Evolutionary conservation across 768 basidiomycete species (phyloP).

Genomic region (Pleurotus citrinopileatus): DNA sequence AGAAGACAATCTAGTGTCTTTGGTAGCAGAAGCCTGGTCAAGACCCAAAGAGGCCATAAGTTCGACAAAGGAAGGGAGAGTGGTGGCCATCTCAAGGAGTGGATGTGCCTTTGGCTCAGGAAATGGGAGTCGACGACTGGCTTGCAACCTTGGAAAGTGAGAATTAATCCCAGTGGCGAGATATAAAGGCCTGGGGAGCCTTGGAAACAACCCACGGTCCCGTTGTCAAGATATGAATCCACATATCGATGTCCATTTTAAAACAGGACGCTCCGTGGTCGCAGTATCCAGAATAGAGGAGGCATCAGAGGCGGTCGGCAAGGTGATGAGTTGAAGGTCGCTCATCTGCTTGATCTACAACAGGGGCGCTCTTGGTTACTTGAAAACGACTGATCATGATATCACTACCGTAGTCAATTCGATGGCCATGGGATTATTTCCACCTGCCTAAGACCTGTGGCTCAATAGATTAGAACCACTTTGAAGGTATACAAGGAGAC

Average conservation of each 20-base stretch:
- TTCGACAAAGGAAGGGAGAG: conserved; percentile 85
- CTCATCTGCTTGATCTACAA: conserved; percentile 9
- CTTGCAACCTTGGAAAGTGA: conserved; percentile 17
- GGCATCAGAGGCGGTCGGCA: conserved; percentile 57
- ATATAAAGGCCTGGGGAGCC: conserved; percentile 24
- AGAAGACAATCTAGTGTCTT: conserved; percentile 28
- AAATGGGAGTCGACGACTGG: conserved; percentile 15
- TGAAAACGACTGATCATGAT: neutral
- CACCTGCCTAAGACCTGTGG: neutral
- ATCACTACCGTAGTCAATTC: neutral
- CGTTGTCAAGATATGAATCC: conserved; percentile 47
- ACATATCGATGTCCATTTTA: conserved; percentile 31
- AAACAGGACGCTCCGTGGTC: conserved; percentile 33
- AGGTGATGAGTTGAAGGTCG: conserved; percentile 39
- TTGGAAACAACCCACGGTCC: conserved; percentile 57
- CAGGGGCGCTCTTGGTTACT: conserved; percentile 11
- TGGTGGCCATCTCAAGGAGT: conserved; percentile 45
- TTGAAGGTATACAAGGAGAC: too few relatives aligned
- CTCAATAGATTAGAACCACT: too few relatives aligned
- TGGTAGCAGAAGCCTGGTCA: conserved; percentile 41
- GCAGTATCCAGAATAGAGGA: conserved; percentile 37
- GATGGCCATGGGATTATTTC: conserved; percentile 7
- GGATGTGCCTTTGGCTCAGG: conserved; percentile 2
- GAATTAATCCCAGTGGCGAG: neutral
- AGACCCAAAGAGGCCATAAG: conserved; percentile 84